Evolutionary conservation across 208 protist genomes (phyloP), one percentile per base, ranked within the genome.

Genomic region (Jaenimonas drosophilae): DNA sequence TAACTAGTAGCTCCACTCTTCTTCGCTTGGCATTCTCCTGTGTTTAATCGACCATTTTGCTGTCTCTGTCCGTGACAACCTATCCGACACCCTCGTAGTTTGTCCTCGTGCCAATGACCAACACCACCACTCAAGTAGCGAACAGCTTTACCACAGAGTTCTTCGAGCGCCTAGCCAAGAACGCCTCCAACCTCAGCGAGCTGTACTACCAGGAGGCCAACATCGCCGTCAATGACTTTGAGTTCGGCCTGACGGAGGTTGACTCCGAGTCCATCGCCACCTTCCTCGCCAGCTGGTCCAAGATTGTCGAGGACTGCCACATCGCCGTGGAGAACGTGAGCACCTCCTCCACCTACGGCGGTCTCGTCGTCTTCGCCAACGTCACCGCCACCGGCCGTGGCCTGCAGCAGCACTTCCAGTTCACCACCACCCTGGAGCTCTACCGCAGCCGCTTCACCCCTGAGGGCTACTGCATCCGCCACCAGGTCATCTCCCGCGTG

Each of bases 181-280:
- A 77, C 48, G 56, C 65, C 11, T 55, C 62, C 14, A 67, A 73
- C 31, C 43, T 93, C 16, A 56, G 61, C 11, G 69, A 76, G 9
- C 53, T 89, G 56, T 89, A 88, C 62, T 63, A 60, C 52, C 58
- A 44, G 42, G 48, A 78, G 37, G 54, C 75, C n/a, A 63, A 63
- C 21, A 48, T 93, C 37, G 70, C 68, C 32, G 54, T 93, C 58
- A 82, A 76, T 69, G 84, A 93, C 70, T 88, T 86, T 43, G 76
- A 82, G 49, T 57, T 78, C 33, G 84, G 79, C 51, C 70, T 70
- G 37, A 64, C 58, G 9, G 72, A 88, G 63, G 56, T 54, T 28
- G 49, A 28, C 42, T 71, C 67, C 32, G 49, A 17, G 16, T 67
- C 87, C 20, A 61, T 81, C 7, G 63, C 74, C 4, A 23, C 59